phyloP scores from a whole-genome alignment of 148 eudicot genomes.

The Chenopodium album region DNA sequence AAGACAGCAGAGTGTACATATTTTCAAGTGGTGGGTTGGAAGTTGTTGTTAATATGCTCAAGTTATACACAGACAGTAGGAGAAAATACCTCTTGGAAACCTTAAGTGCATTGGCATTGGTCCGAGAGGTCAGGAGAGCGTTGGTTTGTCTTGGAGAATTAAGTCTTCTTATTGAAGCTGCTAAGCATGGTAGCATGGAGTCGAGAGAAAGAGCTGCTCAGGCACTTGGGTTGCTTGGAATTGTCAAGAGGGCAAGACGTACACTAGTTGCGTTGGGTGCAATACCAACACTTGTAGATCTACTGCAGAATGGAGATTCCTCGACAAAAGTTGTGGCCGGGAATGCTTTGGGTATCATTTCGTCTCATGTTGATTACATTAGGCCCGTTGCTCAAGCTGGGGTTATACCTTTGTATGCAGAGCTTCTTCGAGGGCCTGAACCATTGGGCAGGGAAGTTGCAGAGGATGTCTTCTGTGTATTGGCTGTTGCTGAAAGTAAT shows the following conservation, averaged over 20 bases:
- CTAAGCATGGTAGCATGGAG: conserved; percentile 39
- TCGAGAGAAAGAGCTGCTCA: conserved; percentile 66
- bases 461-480: conserved; percentile 50
- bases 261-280: conserved; percentile 41
- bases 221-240: conserved; percentile 55
- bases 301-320: conserved; percentile 41
- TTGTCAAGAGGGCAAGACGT: conserved; percentile 38
- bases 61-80: conserved; percentile 23
- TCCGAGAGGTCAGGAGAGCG: conserved; percentile 43
- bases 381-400: conserved; percentile 50
- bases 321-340: conserved; percentile 47
- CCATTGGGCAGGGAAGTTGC: conserved; percentile 53
- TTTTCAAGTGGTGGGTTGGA: conserved; percentile 42
- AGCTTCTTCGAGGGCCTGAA: conserved; percentile 48
- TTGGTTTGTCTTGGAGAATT: conserved; percentile 34
- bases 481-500: conserved; percentile 45
- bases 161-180: conserved; percentile 44
- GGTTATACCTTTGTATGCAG: conserved; percentile 48
- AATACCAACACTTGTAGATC: conserved; percentile 40
- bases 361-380: conserved; percentile 52
- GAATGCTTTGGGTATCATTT: conserved; percentile 59
- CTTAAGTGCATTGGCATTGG: conserved; percentile 48
- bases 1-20: conserved; percentile 33
- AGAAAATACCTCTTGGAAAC: conserved; percentile 44
- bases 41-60: conserved; percentile 33